Conservation (phyloP, 805 yeast genomes). For the Peterozyma xylosa region DNA sequence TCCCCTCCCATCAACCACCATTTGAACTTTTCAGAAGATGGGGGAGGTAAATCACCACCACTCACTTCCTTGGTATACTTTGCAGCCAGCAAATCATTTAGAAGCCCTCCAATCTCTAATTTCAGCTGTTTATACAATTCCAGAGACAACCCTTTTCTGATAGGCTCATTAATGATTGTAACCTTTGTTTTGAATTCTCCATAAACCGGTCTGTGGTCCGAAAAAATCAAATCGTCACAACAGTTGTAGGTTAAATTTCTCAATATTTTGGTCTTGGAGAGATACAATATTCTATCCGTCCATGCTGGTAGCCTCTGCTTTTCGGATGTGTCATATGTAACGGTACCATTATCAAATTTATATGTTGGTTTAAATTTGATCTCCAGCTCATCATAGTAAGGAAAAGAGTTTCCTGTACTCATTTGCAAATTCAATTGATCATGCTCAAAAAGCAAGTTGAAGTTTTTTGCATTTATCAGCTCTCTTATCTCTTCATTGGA, state of each 20-base stretch:
- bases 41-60: slow-evolving; percentile 51
- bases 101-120: slow-evolving; percentile 32
- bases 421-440: slow-evolving; percentile 82
- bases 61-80: slow-evolving; percentile 17
- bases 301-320: slow-evolving; percentile 92
- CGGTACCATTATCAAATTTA: slow-evolving; percentile 82
- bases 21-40: slow-evolving; percentile 70
- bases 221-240: slow-evolving; percentile 49
- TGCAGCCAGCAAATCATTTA: slow-evolving; percentile 23
- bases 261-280: slow-evolving; percentile 45
- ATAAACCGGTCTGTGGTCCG: slow-evolving; percentile 89
- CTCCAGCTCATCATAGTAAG: slow-evolving; percentile 68
- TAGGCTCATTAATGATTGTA: slow-evolving; percentile 54
- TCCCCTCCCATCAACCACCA: slow-evolving; percentile 92
- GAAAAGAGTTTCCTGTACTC: slow-evolving; percentile 64
- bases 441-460: slow-evolving; percentile 43
- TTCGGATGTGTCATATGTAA: slow-evolving; percentile 79
- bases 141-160: slow-evolving; percentile 40
- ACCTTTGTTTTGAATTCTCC: slow-evolving; percentile 62
- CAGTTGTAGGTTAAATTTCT: slow-evolving; percentile 55
- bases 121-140: slow-evolving; percentile 46
- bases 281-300: slow-evolving; percentile 83
- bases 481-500: slow-evolving; percentile 69
- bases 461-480: slow-evolving; percentile 38
- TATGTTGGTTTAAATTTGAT: slow-evolving; percentile 84